Percentiles rank a stretch among this genome's conserved stretches.
phyloP scores from a whole-genome alignment of 495 filamentous ascomycete genomes.

The Neurospora sublineolata region DNA sequence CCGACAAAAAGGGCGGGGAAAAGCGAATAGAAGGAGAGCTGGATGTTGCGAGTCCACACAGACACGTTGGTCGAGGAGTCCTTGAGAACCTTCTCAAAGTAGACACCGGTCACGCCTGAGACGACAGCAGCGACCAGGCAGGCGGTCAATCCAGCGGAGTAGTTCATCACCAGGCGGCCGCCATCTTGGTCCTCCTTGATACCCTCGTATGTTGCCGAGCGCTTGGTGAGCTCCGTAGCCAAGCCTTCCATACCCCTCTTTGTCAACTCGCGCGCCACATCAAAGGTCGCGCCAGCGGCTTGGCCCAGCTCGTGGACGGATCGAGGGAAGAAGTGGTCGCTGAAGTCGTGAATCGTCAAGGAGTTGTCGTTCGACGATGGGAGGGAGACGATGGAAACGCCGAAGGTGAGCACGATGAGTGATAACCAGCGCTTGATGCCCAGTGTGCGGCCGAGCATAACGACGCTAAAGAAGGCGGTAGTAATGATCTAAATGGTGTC shows the following conservation, averaged over 20 bases:
- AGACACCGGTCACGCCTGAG: conserved; percentile 76
- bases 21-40: conserved; percentile 83
- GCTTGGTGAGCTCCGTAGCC: conserved; percentile 44
- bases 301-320: conserved; percentile 53
- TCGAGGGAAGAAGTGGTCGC: conserved; percentile 58
- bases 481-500: conserved; percentile 50
- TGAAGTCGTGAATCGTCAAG: conserved; percentile 42
- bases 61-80: conserved; percentile 58
- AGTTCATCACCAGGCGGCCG: conserved; percentile 53
- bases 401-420: conserved; percentile 66
- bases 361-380: conserved; percentile 42
- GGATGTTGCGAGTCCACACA: conserved; percentile 88
- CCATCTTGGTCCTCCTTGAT: conserved; percentile 70
- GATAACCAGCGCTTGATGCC: conserved; percentile 64
- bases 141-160: conserved; percentile 62
- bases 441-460: conserved; percentile 59
- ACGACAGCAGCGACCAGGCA: conserved; percentile 65
- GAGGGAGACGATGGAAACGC: conserved; percentile 80
- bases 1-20: conserved; percentile 80
- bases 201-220: conserved; percentile 94
- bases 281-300: conserved; percentile 27
- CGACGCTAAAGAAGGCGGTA: conserved; percentile 77
- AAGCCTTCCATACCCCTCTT: conserved; percentile 32
- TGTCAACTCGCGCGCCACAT: conserved; percentile 39
- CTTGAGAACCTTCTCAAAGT: conserved; percentile 91